Evolutionary conservation across 768 basidiomycete genomes (phyloP).

Genomic region (Termitomyces sp.): DNA sequence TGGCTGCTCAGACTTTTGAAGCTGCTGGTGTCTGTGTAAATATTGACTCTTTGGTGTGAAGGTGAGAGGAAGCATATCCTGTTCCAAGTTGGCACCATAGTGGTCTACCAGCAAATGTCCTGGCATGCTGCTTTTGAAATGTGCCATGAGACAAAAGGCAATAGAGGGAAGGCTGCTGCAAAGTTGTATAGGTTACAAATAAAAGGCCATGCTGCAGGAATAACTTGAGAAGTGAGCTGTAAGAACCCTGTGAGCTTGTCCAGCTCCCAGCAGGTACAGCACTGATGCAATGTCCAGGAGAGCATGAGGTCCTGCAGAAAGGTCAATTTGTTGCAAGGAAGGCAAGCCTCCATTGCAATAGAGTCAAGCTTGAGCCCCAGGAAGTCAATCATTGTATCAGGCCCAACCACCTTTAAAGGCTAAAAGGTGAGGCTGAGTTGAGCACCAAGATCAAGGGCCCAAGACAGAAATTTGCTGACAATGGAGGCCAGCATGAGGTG

Average conservation of each 20-base stretch:
- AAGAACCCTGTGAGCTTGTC: too few relatives aligned
- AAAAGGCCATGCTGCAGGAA: neutral
- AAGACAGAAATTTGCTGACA: neutral
- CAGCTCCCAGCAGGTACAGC: neutral
- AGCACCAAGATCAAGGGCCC: conserved; percentile 7
- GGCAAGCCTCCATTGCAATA: neutral
- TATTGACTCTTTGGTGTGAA: neutral
- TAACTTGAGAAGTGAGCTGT: too few relatives aligned
- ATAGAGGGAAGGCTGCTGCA: neutral
- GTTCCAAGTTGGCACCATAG: neutral
- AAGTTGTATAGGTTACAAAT: neutral
- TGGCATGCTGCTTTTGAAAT: neutral
- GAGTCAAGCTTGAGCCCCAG: neutral
- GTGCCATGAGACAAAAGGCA: neutral
- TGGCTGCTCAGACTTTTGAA: too few relatives aligned
- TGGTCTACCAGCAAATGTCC: neutral
- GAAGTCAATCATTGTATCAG: neutral
- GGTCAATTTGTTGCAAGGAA: neutral
- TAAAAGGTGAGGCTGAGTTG: neutral
- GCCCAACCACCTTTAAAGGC: neutral
- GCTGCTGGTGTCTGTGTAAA: neutral
- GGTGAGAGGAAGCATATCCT: neutral
- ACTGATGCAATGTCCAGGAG: neutral
- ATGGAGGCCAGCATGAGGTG: neutral
- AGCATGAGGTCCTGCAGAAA: neutral